Evolutionary conservation across 2,329 filamentous ascomycete genomes (phyloP), one percentile per base, ranked within the genome.

Genomic region (Xylogone sp.): DNA sequence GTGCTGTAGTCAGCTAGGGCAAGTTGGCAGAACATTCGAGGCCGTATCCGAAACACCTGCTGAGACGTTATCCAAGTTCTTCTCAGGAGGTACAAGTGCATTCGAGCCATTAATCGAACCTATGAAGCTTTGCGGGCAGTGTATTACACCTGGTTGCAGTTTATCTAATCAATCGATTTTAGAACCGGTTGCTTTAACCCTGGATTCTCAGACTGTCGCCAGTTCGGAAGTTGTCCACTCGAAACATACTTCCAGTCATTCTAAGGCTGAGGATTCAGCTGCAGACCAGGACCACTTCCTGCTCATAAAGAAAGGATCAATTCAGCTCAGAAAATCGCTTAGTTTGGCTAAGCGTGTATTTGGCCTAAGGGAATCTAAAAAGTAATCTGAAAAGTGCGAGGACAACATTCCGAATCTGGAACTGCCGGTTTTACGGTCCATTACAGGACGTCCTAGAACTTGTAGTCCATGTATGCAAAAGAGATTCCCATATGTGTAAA

Each of bases 21-120:
- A 93, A 59, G 84, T 96, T 45, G 92, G 91, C 8, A 83, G 92
- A 16, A 96, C 96, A 47, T 92, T 91, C 8, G 84, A 84, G 61
- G 90, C 96, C 3, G 77, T 93, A 24, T 89, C 83, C 44, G 83
- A 79, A 45, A 80, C 84, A 49, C 75, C 83, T 34, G 81, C 87
- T 56, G 81, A 81, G 45, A 81, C 82, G 1, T 86, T 88, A 1
- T 81, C 87, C 1, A 86, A 83, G 64, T 96, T 90, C 29, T 96
- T 96, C 66, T 96, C 92, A 2, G 77, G 90, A 9, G 69, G 77
- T 45, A 67, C 76, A 12, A 83, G 80, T 57, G 55, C 76, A 43
- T 73, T 77, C 29, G 58, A 67, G 13, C 65, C 68, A 10, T 57
- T 69, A 2, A 56, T 61, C 10, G 52, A 57, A 52, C 49, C 62